These are phyloP conservation scores for Vicia villosa DNA, from an alignment of 306 rosid genomes.

Conservation along the genomic window DNA sequence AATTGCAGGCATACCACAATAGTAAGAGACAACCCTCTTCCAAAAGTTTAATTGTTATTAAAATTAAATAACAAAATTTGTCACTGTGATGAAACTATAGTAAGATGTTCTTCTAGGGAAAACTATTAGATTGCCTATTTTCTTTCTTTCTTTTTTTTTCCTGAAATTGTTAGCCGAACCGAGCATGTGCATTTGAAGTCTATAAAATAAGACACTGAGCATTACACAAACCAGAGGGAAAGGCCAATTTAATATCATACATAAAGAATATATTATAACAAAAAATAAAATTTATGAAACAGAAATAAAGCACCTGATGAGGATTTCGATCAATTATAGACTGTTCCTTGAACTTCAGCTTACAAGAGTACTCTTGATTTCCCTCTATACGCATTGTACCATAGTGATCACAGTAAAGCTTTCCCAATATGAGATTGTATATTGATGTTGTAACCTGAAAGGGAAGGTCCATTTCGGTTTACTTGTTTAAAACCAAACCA, in stretches of 20 bases:
- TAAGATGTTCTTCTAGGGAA: not conserved
- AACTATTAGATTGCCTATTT: not conserved
- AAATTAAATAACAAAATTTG: too few relatives aligned
- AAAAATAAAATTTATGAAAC: constrained; percentile 17
- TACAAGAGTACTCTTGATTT: constrained; percentile 79
- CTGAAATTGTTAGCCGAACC: constrained; percentile 5
- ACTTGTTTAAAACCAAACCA: constrained; percentile 36
- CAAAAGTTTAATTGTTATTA: not conserved
- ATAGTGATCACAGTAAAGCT: constrained; percentile 95
- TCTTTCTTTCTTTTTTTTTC: not conserved
- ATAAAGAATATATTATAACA: constrained; percentile 12
- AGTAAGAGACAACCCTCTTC: constrained; percentile 15
- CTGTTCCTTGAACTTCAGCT: constrained; percentile 95
- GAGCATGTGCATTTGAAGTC: constrained; percentile 11
- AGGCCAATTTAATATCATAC: constrained; percentile 7
- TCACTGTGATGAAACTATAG: not conserved
- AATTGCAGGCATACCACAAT: constrained; percentile 22
- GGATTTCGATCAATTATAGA: constrained; percentile 98
- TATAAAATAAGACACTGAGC: constrained; percentile 8
- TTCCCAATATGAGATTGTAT: constrained; percentile 96
- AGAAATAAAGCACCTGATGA: constrained; percentile 89
- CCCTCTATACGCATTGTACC: constrained; percentile 98
- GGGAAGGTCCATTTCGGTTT: constrained; percentile 33
- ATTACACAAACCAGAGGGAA: constrained; percentile 31
- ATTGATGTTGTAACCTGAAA: constrained; percentile 95